Conservation (phyloP, 2,329 filamentous ascomycete genomes). For the Sclerotinia borealis region DNA sequence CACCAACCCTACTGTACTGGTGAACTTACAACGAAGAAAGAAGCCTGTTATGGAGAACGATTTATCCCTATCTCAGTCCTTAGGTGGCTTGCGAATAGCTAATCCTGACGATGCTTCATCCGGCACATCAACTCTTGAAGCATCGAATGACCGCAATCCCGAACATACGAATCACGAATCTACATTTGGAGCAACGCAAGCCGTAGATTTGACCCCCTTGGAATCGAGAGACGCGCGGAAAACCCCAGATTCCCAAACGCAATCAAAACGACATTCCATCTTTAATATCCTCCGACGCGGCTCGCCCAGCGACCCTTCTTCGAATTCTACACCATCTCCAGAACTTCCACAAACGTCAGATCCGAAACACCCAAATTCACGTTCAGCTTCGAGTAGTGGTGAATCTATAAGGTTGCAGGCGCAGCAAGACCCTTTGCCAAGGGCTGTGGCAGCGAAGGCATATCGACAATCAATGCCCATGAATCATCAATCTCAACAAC, state of each 20-base stretch:
- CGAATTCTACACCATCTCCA: slow-evolving; percentile 11
- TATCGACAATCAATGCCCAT: slow-evolving; percentile 40
- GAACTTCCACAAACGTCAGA: slow-evolving; percentile 21
- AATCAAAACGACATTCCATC: slow-evolving; percentile 32
- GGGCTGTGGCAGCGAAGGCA: slow-evolving; percentile 30
- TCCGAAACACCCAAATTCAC: slow-evolving; percentile 15
- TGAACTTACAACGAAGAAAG: background rate
- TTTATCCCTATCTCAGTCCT: slow-evolving; percentile 82
- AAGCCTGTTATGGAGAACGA: slow-evolving; percentile 71
- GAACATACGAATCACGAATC: slow-evolving; percentile 9
- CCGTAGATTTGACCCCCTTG: slow-evolving; percentile 16
- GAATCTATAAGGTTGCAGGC: slow-evolving; percentile 24
- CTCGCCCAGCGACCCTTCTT: slow-evolving; percentile 21
- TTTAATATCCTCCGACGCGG: slow-evolving; percentile 33
- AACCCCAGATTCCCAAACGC: slow-evolving; percentile 28
- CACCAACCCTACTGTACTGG: background rate
- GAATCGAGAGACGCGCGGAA: slow-evolving; percentile 25
- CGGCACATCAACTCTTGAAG: slow-evolving; percentile 24
- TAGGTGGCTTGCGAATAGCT: slow-evolving; percentile 92
- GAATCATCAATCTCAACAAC: slow-evolving; percentile 39
- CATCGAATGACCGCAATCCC: slow-evolving; percentile 24
- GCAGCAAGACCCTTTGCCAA: slow-evolving; percentile 22
- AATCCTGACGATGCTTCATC: slow-evolving; percentile 62
- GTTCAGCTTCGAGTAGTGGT: slow-evolving; percentile 29
- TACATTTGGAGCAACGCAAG: slow-evolving; percentile 12